phyloP scores from a whole-genome alignment of 2,329 filamentous ascomycete genomes.

The Monosporascus sp. region DNA sequence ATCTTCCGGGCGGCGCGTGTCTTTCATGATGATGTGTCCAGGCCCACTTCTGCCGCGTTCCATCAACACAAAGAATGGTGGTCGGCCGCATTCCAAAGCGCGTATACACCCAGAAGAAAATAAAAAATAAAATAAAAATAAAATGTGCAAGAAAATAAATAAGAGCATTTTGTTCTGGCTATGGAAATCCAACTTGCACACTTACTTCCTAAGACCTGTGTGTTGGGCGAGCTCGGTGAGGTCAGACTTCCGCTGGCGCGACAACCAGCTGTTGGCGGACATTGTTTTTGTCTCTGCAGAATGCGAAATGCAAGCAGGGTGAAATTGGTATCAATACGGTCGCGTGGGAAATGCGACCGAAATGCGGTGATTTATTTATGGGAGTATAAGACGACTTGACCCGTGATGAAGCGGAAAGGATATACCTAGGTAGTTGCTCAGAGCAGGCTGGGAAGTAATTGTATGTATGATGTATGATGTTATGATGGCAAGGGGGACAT shows the following conservation, averaged over 20 bases:
- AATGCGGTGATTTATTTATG: constrained; percentile 21
- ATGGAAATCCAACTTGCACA: constrained; percentile 17
- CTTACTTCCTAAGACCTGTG: constrained; percentile 69
- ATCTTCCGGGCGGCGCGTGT: constrained; percentile 14
- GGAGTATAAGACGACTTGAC: constrained; percentile 12
- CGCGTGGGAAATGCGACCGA: constrained; percentile 28
- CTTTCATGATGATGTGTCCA: constrained; percentile 8
- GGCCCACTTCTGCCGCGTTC: not conserved
- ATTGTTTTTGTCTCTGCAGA: constrained; percentile 47
- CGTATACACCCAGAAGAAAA: too few relatives aligned
- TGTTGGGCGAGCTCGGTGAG: constrained; percentile 68
- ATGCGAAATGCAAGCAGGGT: constrained; percentile 3
- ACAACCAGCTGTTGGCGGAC: constrained; percentile 64
- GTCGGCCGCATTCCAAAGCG: constrained; percentile 10
- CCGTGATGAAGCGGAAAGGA: constrained; percentile 13
- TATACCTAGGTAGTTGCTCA: not conserved
- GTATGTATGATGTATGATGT: not conserved
- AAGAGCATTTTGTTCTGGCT: not conserved
- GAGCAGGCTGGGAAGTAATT: not conserved
- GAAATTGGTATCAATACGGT: constrained; percentile 21
- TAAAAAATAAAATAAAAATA: too few relatives aligned
- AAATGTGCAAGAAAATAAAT: constrained; percentile 1
- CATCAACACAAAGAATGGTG: not conserved
- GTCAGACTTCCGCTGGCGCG: constrained; percentile 76
- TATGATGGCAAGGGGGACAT: not conserved